Conservation (phyloP, 352 stramenopile genomes). For the Phytophthora aleatoria region DNA sequence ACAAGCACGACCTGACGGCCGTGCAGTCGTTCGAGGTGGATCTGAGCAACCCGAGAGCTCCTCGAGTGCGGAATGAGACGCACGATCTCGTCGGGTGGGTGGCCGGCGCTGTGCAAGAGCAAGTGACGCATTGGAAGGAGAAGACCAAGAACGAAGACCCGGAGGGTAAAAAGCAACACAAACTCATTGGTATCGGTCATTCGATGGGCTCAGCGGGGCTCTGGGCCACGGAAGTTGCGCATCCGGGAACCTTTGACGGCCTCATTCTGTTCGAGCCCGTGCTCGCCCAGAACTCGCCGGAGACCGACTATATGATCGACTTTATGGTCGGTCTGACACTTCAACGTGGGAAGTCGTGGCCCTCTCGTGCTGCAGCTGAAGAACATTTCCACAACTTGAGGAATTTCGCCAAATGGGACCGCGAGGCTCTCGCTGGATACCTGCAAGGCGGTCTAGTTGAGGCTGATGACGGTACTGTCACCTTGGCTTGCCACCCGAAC, state of each 20-base stretch:
- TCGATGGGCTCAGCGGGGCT: constrained; percentile 50
- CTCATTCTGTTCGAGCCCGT: constrained; percentile 61
- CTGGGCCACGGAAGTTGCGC: constrained; percentile 39
- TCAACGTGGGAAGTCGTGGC: constrained; percentile 33
- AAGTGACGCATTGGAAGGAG: constrained; percentile 36
- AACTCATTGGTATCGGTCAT: constrained; percentile 53
- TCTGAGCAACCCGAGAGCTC: constrained; percentile 29
- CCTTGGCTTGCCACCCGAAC: constrained; percentile 46
- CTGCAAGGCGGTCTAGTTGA: constrained; percentile 36
- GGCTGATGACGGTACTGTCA: constrained; percentile 26
- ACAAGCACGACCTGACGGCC: constrained; percentile 28
- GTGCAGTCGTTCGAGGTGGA: constrained; percentile 31
- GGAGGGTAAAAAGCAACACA: constrained; percentile 12
- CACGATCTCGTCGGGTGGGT: constrained; percentile 33
- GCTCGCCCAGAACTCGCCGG: constrained; percentile 31
- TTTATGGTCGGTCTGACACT: constrained; percentile 46
- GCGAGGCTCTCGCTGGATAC: constrained; percentile 36
- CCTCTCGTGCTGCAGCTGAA: constrained; percentile 35
- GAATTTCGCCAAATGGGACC: constrained; percentile 49
- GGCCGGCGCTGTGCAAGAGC: constrained; percentile 25
- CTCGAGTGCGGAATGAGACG: constrained; percentile 32
- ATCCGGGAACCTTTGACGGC: constrained; percentile 53
- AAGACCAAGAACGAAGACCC: constrained; percentile 19
- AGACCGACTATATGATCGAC: constrained; percentile 38
- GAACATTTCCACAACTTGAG: constrained; percentile 33